A percentile compares a stretch with the other conserved stretches of the same genome.
Evolutionary conservation across 2,329 filamentous ascomycete species (phyloP).

Genomic region (Annulohypoxylon truncatum): DNA sequence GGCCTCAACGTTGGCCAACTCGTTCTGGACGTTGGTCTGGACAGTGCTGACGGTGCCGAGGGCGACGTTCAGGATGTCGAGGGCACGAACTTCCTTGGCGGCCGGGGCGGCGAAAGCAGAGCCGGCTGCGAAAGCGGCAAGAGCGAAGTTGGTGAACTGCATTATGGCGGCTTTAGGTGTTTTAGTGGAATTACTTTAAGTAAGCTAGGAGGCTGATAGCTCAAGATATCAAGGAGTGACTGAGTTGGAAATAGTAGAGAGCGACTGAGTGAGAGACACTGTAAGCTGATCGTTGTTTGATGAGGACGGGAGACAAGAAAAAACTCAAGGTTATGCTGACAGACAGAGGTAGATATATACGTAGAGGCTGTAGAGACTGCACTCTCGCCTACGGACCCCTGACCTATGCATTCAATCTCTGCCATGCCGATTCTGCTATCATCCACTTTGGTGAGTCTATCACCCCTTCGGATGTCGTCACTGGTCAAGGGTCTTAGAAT

Average conservation of each 20-base stretch:
- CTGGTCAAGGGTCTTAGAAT: constrained; percentile 36
- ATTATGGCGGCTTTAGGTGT: constrained; percentile 43
- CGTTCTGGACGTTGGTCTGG: constrained; percentile 36
- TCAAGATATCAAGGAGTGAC: constrained; percentile 45
- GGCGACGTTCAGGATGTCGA: constrained; percentile 32
- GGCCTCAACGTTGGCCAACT: constrained; percentile 29
- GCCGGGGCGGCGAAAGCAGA: constrained; percentile 48
- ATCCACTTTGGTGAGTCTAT: constrained; percentile 26
- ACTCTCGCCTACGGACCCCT: constrained; percentile 23
- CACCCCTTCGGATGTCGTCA: constrained; percentile 35
- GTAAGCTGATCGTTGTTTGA: constrained; percentile 38
- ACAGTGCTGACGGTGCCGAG: constrained; percentile 35
- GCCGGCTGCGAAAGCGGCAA: constrained; percentile 49
- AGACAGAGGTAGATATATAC: constrained; percentile 40
- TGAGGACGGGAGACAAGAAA: constrained; percentile 35
- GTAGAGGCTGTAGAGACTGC: not conserved
- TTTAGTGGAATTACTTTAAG: constrained; percentile 17
- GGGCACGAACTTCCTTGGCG: constrained; percentile 27
- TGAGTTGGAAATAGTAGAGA: constrained; percentile 44
- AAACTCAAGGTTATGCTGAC: constrained; percentile 25
- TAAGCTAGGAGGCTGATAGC: constrained; percentile 34
- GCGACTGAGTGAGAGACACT: constrained; percentile 44
- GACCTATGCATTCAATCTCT: constrained; percentile 26
- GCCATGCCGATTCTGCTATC: constrained; percentile 19
- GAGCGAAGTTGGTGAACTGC: constrained; percentile 50